These are phyloP conservation scores for Cutaneotrichosporon spelunceum DNA, from an alignment of 1,284 basidiomycete genomes.

Conservation along the genomic window DNA sequence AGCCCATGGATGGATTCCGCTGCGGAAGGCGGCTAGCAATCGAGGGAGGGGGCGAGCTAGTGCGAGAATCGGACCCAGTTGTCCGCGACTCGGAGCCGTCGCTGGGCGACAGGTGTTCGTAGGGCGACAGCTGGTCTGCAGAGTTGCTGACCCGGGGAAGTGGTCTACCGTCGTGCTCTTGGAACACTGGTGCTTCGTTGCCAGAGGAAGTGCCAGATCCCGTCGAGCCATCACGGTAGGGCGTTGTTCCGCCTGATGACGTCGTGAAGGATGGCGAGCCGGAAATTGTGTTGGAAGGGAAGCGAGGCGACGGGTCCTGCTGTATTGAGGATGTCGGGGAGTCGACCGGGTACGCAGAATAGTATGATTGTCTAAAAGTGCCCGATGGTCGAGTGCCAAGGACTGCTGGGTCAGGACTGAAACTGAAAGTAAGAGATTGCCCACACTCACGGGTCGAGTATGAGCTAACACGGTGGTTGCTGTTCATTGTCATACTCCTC, in stretches of 20 bases:
- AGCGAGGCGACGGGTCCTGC: constrained; percentile 33
- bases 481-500: constrained; percentile 10
- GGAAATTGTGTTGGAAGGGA: constrained; percentile 19
- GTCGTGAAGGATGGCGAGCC: constrained; percentile 32
- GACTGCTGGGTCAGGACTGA: constrained; percentile 18
- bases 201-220: constrained; percentile 1
- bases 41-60: constrained; percentile 18
- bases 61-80: constrained; percentile 13
- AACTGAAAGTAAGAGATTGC: background rate
- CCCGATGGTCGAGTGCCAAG: constrained; percentile 23
- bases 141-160: constrained; percentile 6
- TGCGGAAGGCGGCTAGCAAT: constrained; percentile 8
- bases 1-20: constrained; percentile 2
- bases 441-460: constrained; percentile 37
- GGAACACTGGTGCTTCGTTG: background rate
- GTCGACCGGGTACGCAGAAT: constrained; percentile 36
- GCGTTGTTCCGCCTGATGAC: constrained; percentile 27
- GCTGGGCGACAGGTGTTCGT: background rate
- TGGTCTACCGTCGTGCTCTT: background rate
- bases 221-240: constrained; percentile 16
- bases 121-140: constrained; percentile 13
- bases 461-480: constrained; percentile 27
- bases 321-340: constrained; percentile 30
- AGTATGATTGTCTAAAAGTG: constrained; percentile 33
- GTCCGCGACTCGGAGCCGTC: constrained; percentile 14